These are phyloP conservation scores for Tolypocladium cylindrosporum DNA, from an alignment of 2,329 filamentous ascomycete genomes.

Conservation along the genomic window DNA sequence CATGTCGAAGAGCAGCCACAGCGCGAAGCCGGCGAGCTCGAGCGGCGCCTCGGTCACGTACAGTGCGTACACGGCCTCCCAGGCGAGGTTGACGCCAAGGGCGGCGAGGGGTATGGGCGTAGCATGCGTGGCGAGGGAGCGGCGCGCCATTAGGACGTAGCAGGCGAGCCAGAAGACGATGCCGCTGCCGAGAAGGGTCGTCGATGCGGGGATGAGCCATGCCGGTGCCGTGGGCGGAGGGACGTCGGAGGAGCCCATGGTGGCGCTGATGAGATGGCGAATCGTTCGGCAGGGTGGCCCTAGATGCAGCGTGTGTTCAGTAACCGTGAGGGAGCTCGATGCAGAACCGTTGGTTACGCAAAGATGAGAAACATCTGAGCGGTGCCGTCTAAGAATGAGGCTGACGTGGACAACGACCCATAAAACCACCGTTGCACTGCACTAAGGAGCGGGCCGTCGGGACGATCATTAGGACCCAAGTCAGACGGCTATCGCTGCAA, in stretches of 20 bases:
- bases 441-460: background rate
- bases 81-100: slow-evolving; percentile 38
- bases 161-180: slow-evolving; percentile 29
- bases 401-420: background rate
- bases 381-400: background rate
- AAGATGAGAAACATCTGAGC: background rate
- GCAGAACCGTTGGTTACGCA: background rate
- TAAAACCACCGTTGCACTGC: background rate
- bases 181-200: slow-evolving; percentile 23
- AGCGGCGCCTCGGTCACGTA: slow-evolving; percentile 32
- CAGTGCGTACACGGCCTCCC: slow-evolving; percentile 40
- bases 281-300: background rate
- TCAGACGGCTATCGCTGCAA: background rate
- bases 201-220: slow-evolving; percentile 28
- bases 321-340: background rate
- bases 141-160: slow-evolving; percentile 37
- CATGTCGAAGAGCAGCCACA: slow-evolving; percentile 40
- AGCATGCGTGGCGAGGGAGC: slow-evolving; percentile 33
- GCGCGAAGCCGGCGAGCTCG: slow-evolving; percentile 31
- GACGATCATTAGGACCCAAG: background rate
- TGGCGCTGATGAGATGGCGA: background rate
- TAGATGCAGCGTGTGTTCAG: too few species aligned
- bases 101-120: slow-evolving; percentile 40
- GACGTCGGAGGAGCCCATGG: slow-evolving; percentile 29
- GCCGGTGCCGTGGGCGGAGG: slow-evolving; percentile 21